Evolutionary conservation across 345 rosid species (phyloP).

Genomic region (Murraya paniculata): DNA sequence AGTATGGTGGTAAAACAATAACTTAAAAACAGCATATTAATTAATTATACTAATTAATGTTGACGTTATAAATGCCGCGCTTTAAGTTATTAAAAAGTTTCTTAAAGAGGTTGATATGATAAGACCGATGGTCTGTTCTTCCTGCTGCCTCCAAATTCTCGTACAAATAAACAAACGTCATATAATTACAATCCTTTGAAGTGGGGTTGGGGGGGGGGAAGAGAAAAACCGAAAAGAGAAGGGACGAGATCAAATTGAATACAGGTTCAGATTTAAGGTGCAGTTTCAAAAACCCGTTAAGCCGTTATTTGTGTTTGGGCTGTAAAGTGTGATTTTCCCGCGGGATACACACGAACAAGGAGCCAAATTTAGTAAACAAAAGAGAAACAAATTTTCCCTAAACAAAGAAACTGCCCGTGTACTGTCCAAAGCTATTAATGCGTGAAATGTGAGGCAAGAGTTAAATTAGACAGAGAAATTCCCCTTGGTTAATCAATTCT

Average conservation of each 20-base stretch:
- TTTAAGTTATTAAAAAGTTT: neutral
- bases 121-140: neutral
- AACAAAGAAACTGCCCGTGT: slow-evolving; percentile 2
- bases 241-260: neutral
- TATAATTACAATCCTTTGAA: neutral
- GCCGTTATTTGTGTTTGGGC: neutral
- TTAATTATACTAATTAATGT: neutral
- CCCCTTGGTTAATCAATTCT: neutral
- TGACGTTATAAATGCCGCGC: neutral
- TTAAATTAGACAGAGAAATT: neutral
- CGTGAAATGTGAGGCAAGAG: slow-evolving; percentile 22
- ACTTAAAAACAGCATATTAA: neutral
- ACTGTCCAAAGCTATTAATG: slow-evolving; percentile 29
- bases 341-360: neutral
- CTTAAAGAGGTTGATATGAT: neutral
- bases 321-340: neutral
- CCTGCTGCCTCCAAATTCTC: neutral
- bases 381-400: neutral
- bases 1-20: neutral
- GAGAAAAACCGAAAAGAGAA: neutral
- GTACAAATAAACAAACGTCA: neutral
- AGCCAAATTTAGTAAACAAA: slow-evolving; percentile 6
- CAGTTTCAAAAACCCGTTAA: slow-evolving; percentile 1
- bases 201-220: too few species aligned
- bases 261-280: too few species aligned